These are phyloP conservation scores for Nepenthes gracilis DNA, from an alignment of 148 eudicot species.

Conservation along the genomic window DNA sequence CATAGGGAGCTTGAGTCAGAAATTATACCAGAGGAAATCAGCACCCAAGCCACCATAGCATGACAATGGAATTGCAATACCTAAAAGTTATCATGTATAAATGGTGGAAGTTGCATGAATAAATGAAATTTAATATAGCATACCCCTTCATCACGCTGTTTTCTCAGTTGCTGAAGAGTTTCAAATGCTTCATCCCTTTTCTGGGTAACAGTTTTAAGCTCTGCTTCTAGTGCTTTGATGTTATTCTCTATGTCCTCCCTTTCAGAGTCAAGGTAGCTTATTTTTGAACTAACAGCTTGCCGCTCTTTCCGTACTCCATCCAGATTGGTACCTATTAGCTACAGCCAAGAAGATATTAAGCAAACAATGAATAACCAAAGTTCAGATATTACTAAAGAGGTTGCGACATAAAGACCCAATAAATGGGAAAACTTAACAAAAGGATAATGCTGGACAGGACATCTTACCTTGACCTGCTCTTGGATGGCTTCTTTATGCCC, in stretches of 20 bases:
- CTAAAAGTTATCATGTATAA: too few relatives aligned
- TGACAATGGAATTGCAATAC: too few relatives aligned
- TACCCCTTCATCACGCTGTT: conserved; percentile 47
- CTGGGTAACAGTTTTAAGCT: conserved; percentile 19
- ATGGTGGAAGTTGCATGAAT: too few relatives aligned
- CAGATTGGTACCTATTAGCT: conserved; percentile 64
- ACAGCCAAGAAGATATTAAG: conserved; percentile 6
- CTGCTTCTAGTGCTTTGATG: conserved; percentile 27
- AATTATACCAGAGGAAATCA: too few relatives aligned
- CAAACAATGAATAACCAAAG: not conserved
- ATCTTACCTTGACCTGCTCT: conserved; percentile 83
- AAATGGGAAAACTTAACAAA: not conserved
- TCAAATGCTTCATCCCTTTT: conserved; percentile 29
- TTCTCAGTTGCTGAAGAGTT: conserved; percentile 26
- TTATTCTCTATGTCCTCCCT: conserved; percentile 24
- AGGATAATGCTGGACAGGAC: not conserved
- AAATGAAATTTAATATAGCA: not conserved
- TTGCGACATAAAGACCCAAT: not conserved
- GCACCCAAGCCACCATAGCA: too few relatives aligned
- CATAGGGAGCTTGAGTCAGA: too few relatives aligned
- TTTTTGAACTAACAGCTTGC: conserved; percentile 31
- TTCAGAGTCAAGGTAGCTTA: conserved; percentile 34
- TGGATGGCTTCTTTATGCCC: conserved; percentile 35
- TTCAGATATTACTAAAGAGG: not conserved
- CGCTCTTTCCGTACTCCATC: conserved; percentile 71